Conservation (phyloP, 2,329 filamentous ascomycete genomes). For the Hypoxylon sp. region DNA sequence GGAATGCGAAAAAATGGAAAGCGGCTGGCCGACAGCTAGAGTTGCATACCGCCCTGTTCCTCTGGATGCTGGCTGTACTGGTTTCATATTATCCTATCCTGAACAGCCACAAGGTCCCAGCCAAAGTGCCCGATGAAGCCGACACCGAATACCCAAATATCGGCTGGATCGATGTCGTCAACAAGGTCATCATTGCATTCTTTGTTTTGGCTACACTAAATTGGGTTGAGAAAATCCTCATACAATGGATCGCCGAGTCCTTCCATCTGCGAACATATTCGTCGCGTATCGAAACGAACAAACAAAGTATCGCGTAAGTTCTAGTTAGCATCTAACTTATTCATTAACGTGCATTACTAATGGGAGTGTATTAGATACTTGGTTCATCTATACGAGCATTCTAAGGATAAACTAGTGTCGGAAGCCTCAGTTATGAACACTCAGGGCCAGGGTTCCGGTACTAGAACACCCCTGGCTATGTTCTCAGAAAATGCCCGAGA, state of each 20-base stretch:
- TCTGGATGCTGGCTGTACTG: slow-evolving; percentile 91
- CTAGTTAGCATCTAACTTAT: slow-evolving; percentile 61
- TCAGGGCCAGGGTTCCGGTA: slow-evolving; percentile 67
- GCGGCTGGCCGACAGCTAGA: slow-evolving; percentile 90
- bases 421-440: slow-evolving; percentile 66
- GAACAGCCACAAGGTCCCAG: slow-evolving; percentile 67
- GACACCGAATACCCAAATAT: slow-evolving; percentile 67
- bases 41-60: slow-evolving; percentile 86
- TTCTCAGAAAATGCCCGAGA: slow-evolving; percentile 82
- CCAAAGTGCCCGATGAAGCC: slow-evolving; percentile 53
- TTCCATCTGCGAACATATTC: slow-evolving; percentile 94
- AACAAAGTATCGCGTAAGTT: slow-evolving; percentile 79
- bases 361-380: slow-evolving; percentile 57
- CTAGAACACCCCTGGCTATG: slow-evolving; percentile 80
- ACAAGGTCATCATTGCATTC: slow-evolving; percentile 89
- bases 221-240: slow-evolving; percentile 91
- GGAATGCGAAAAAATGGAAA: slow-evolving; percentile 92
- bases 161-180: slow-evolving; percentile 81
- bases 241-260: slow-evolving; percentile 93
- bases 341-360: slow-evolving; percentile 66
- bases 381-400: slow-evolving; percentile 75
- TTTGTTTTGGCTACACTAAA: slow-evolving; percentile 87
- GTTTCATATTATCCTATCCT: slow-evolving; percentile 89
- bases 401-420: slow-evolving; percentile 78
- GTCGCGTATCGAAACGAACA: slow-evolving; percentile 91